Conservation (phyloP, 169 alveolate genomes). For the Babesia caballi region DNA sequence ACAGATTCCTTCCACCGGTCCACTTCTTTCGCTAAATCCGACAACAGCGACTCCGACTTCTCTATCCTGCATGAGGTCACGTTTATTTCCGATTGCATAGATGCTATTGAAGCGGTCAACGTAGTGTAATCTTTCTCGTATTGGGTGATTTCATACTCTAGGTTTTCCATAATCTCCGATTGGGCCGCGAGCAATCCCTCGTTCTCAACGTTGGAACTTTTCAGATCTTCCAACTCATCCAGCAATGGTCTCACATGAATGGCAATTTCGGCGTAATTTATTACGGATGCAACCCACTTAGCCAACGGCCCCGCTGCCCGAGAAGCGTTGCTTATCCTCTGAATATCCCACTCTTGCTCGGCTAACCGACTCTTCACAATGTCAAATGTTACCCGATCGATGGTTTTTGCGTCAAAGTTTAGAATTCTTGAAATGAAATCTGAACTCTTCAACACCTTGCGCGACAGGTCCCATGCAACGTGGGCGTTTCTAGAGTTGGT, state of each 20-base stretch:
- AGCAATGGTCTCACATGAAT: slow-evolving; percentile 93
- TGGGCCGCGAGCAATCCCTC: slow-evolving; percentile 83
- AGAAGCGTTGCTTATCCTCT: slow-evolving; percentile 89
- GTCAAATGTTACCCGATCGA: slow-evolving; percentile 76
- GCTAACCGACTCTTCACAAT: slow-evolving; percentile 72
- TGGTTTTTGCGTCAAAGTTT: slow-evolving; percentile 81
- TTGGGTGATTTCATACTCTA: slow-evolving; percentile 87
- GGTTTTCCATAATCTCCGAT: slow-evolving; percentile 69
- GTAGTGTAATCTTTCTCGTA: slow-evolving; percentile 92
- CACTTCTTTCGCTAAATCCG: slow-evolving; percentile 88
- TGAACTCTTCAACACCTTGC: slow-evolving; percentile 83
- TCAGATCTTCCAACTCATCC: slow-evolving; percentile 88
- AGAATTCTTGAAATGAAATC: slow-evolving; percentile 88
- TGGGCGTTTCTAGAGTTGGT: slow-evolving; percentile 65
- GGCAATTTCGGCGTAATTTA: slow-evolving; percentile 84
- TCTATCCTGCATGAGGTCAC: slow-evolving; percentile 89
- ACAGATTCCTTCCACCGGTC: slow-evolving; percentile 89
- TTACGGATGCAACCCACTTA: slow-evolving; percentile 89
- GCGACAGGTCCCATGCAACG: slow-evolving; percentile 93
- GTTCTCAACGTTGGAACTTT: slow-evolving; percentile 82
- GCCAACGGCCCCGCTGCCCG: slow-evolving; percentile 98
- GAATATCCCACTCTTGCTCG: slow-evolving; percentile 92
- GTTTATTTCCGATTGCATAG: slow-evolving; percentile 90
- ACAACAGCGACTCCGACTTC: slow-evolving; percentile 84
- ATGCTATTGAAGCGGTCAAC: slow-evolving; percentile 88